Evolutionary conservation across 2,329 filamentous ascomycete genomes (phyloP).

Genomic region (Thelonectria discophora): DNA sequence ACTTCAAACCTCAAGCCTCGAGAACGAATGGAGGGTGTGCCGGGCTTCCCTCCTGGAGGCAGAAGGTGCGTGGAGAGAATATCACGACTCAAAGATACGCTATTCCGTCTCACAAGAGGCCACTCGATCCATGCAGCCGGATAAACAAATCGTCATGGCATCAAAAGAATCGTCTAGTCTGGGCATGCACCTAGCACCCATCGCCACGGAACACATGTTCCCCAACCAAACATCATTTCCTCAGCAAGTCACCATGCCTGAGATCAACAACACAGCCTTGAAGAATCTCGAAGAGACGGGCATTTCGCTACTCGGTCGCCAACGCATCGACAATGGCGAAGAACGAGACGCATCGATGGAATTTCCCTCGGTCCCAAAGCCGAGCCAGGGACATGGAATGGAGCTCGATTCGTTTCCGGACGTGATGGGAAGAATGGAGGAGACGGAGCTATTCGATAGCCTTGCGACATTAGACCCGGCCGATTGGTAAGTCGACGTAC

Average conservation of each 20-base stretch:
- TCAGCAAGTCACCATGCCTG: background rate
- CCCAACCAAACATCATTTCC: background rate
- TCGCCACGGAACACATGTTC: background rate
- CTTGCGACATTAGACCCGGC: constrained; percentile 18
- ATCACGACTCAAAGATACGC: background rate
- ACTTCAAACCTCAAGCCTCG: background rate
- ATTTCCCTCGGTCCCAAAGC: background rate
- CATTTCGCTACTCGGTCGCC: background rate
- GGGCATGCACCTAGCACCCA: constrained; percentile 2
- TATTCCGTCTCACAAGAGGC: background rate
- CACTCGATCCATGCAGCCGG: background rate
- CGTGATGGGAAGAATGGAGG: constrained; percentile 6
- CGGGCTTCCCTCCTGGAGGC: background rate
- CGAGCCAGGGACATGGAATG: background rate
- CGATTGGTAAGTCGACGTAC: constrained; percentile 15
- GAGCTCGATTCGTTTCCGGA: background rate
- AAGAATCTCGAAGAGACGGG: background rate
- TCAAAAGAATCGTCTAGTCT: background rate
- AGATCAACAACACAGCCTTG: background rate
- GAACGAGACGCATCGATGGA: background rate
- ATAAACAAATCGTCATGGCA: background rate
- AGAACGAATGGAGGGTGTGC: background rate
- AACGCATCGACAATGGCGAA: background rate
- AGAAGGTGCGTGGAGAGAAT: constrained; percentile 2
- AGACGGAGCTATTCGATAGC: constrained; percentile 23